Percentiles rank a stretch among this genome's conserved stretches.
Evolutionary conservation across 2,329 filamentous ascomycete species (phyloP).

Genomic region (Talaromyces marneffei): DNA sequence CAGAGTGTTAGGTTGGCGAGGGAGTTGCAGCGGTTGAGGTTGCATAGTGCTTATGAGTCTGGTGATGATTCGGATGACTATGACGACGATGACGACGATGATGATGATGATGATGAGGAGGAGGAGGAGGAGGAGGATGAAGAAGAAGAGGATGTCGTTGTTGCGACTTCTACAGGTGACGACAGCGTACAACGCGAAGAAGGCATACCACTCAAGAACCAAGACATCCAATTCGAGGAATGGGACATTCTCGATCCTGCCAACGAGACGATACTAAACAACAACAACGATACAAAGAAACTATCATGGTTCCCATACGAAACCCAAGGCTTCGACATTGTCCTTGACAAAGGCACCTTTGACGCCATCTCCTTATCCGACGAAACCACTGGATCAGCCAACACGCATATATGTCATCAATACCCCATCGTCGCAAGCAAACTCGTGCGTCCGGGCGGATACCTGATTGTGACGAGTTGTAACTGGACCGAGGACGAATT

Average conservation of each 20-base stretch:
- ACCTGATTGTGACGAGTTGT: conserved; percentile 86
- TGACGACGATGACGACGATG: conserved; percentile 24
- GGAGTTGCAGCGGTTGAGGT: conserved; percentile 48
- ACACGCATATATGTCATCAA: conserved; percentile 58
- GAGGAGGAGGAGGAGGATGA: conserved; percentile 41
- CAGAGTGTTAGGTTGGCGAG: conserved; percentile 68
- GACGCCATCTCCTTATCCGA: conserved; percentile 76
- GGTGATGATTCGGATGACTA: conserved; percentile 16
- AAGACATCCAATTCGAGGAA: conserved; percentile 45
- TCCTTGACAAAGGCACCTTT: conserved; percentile 97
- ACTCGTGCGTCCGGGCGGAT: conserved; percentile 64
- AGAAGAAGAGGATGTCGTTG: conserved; percentile 24
- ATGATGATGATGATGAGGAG: conserved; percentile 24
- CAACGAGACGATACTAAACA: conserved; percentile 12
- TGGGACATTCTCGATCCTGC: conserved; percentile 58
- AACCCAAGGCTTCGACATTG: conserved; percentile 68
- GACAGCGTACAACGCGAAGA: conserved; percentile 6
- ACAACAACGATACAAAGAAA: neutral
- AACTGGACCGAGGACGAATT: conserved; percentile 96
- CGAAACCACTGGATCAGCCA: conserved; percentile 20
- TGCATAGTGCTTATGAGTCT: conserved; percentile 31
- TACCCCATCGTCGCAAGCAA: conserved; percentile 65
- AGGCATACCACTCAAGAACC: conserved; percentile 11
- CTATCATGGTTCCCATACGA: conserved; percentile 37
- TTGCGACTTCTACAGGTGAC: neutral